Percentiles rank a stretch among this genome's conserved stretches.
These are phyloP conservation scores for Aspergillus costaricaensis DNA, from an alignment of 2,329 filamentous ascomycete genomes.

Conservation along the genomic window DNA sequence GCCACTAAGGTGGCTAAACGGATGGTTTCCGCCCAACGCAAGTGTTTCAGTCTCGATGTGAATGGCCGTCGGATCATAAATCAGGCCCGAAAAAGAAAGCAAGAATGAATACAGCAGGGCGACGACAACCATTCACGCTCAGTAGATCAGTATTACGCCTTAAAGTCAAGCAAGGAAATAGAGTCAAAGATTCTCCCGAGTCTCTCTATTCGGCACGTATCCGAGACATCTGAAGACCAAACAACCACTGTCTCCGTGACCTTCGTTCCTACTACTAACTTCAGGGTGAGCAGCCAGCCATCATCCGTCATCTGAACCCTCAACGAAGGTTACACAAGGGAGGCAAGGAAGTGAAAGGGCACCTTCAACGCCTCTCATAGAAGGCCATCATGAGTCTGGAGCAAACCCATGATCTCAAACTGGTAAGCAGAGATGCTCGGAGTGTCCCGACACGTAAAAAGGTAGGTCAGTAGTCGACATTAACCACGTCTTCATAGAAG, in stretches of 20 bases:
- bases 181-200: not conserved
- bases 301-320: not conserved
- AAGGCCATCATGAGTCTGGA: not conserved
- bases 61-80: not conserved
- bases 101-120: not conserved
- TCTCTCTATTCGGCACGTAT: not conserved
- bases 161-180: not conserved
- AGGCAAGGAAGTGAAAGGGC: not conserved
- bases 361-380: not conserved
- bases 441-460: not conserved
- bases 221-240: not conserved
- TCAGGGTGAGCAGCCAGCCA: not conserved
- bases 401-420: not conserved
- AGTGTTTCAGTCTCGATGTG: not conserved
- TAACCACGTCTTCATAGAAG: too few species aligned
- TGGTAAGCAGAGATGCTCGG: not conserved
- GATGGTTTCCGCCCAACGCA: conserved; percentile 1
- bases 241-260: not conserved
- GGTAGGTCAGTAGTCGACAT: not conserved
- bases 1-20: not conserved
- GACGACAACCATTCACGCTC: not conserved
- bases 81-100: not conserved
- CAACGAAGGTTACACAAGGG: not conserved
- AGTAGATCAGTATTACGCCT: not conserved
- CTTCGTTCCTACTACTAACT: not conserved